Evolutionary conservation across 1,284 basidiomycete species (phyloP).

Genomic region (Austropuccinia psidii): DNA sequence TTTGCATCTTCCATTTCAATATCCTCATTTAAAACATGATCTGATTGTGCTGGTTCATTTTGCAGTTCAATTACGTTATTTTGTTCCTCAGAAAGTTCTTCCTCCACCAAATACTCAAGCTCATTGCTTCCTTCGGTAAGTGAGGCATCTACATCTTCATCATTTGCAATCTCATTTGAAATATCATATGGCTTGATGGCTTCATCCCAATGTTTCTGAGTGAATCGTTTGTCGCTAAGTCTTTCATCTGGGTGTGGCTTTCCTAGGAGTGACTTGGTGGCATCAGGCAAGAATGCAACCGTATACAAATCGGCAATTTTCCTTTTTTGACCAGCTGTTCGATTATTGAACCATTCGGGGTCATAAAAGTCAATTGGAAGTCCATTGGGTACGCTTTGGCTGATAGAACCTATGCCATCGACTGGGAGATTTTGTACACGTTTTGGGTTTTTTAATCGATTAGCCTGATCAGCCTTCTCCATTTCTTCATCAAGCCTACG

Average conservation of each 20-base stretch:
- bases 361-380: constrained; percentile 12
- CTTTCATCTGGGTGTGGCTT: background rate
- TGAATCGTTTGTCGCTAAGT: background rate
- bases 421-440: background rate
- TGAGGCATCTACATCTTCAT: background rate
- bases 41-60: no score
- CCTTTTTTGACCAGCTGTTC: background rate
- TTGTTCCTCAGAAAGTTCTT: no score
- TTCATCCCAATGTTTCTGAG: background rate
- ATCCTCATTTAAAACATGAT: no score
- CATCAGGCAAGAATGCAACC: constrained; percentile 1
- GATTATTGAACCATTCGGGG: constrained; percentile 2
- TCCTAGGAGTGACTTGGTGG: background rate
- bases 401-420: background rate
- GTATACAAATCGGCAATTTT: background rate
- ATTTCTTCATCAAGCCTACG: constrained; percentile 5
- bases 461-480: background rate
- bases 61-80: no score
- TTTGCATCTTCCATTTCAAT: no score
- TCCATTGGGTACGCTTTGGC: background rate
- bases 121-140: no score
- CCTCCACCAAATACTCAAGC: no score
- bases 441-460: background rate
- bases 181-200: background rate
- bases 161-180: background rate